phyloP scores from a whole-genome alignment of 495 filamentous ascomycete genomes.

The Thozetella sp. region DNA sequence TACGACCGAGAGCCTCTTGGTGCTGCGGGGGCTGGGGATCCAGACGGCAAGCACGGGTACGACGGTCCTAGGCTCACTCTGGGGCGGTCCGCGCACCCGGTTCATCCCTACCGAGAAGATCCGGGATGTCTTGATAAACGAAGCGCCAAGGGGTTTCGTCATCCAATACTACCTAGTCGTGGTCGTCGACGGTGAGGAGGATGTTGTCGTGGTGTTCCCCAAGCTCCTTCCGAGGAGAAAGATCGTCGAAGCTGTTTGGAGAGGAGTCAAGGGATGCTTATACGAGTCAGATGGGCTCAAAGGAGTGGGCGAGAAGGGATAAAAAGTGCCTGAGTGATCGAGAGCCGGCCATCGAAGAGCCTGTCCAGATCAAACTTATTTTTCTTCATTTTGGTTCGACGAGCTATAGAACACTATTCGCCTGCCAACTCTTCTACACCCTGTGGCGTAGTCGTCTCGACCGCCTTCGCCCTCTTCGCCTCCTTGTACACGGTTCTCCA shows the following conservation, averaged over 20 bases:
- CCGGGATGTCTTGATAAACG: slow-evolving; percentile 90
- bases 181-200: slow-evolving; percentile 87
- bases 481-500: slow-evolving; percentile 32
- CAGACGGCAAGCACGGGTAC: slow-evolving; percentile 76
- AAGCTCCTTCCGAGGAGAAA: slow-evolving; percentile 68
- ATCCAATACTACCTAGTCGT: slow-evolving; percentile 89
- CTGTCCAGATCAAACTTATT: background rate
- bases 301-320: slow-evolving; percentile 6
- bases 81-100: slow-evolving; percentile 41
- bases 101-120: slow-evolving; percentile 95
- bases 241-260: slow-evolving; percentile 85
- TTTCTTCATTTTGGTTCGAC: too few species aligned
- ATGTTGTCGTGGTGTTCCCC: slow-evolving; percentile 92
- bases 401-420: background rate
- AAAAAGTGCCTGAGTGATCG: slow-evolving; percentile 4
- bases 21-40: slow-evolving; percentile 87
- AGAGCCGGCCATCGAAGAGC: background rate
- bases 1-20: slow-evolving; percentile 81
- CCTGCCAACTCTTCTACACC: slow-evolving; percentile 7
- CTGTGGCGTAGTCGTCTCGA: slow-evolving; percentile 20
- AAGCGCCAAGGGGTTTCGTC: slow-evolving; percentile 92
- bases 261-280: slow-evolving; percentile 73
- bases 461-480: slow-evolving; percentile 10
- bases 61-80: slow-evolving; percentile 50
- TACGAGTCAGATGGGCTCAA: slow-evolving; percentile 58